Evolutionary conservation across 768 basidiomycete genomes (phyloP).

Genomic region (Floccularia luteovirens): DNA sequence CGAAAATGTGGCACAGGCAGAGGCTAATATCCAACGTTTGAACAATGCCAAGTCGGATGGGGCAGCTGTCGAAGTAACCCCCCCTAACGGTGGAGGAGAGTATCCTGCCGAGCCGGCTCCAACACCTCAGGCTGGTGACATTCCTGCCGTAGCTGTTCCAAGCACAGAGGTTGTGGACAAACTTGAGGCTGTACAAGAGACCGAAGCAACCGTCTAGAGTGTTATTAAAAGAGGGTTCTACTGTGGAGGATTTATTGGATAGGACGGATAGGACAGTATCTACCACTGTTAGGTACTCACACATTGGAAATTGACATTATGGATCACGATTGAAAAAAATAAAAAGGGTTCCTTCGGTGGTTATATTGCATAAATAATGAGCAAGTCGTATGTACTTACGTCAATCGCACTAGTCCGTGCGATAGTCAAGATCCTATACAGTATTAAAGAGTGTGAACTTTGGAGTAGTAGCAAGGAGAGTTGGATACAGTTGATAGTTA

Average conservation of each 20-base stretch:
- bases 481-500: constrained; percentile 17
- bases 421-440: constrained; percentile 24
- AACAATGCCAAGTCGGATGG: constrained; percentile 30
- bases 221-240: constrained; percentile 4
- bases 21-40: constrained; percentile 64
- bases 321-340: constrained; percentile 6
- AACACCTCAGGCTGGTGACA: constrained; percentile 27
- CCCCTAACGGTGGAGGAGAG: constrained; percentile 32
- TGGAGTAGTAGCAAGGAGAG: constrained; percentile 12
- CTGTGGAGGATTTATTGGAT: constrained; percentile 7
- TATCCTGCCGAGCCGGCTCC: constrained; percentile 35
- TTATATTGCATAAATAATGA: constrained; percentile 19
- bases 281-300: not conserved
- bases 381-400: constrained; percentile 24
- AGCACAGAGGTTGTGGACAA: constrained; percentile 34
- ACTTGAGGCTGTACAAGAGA: constrained; percentile 28
- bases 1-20: constrained; percentile 76
- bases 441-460: constrained; percentile 28
- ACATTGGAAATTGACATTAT: constrained; percentile 7
- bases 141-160: constrained; percentile 21
- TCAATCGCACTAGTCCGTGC: constrained; percentile 23
- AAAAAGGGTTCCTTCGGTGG: constrained; percentile 5
- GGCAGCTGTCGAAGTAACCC: constrained; percentile 20
- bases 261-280: not conserved
- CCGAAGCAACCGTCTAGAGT: constrained; percentile 15